Base-by-base conservation (phyloP, 164 flowering plant species). In the Chloranthus sessilifolius region DNA sequence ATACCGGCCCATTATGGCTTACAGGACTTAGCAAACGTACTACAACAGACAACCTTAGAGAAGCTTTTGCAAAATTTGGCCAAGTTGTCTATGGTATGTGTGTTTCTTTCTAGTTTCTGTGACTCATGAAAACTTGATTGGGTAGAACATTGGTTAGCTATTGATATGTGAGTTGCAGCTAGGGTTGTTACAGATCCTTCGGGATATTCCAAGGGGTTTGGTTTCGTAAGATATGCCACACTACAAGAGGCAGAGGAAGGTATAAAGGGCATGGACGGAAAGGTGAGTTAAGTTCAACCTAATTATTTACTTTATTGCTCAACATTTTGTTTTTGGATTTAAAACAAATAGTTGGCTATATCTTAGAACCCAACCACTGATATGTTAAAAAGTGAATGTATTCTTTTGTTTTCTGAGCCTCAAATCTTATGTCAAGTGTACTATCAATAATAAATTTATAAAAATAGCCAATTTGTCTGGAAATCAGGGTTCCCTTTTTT, bases 231-330 rank as follows among this genome's bases (percentile, higher is more conserved):
- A 54, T 88, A 88, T 68, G 80, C 73, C 22, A 73, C 86, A 15
- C 1, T 79, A 42, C 84, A 81, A 35, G 92, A 76, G 10, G 96
- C 96, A 33, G 82, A 66, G 11, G 68, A 78, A 50, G 98, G 88
- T 7, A 80, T 80, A 59, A 59, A 74, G 61, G 96, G 95, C 63
- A 88, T 88, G 96, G 86, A 88, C 75, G 96, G 95, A 35, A 76
- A 82, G 81, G 92, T 88, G 30, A 75, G 80, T 56, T 44, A 43
- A 40, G 21, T 22, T 26, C 19, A 12, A 5, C 41, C 31, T 21
- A 11, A 42, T 16, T 20, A 42, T 21, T 42, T 20, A n/a, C n/a
- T n/a, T n/a, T n/a, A n/a, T n/a, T n/a, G n/a, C n/a, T n/a, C n/a
- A n/a, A n/a, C n/a, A n/a, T n/a, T n/a, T n/a, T n/a, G n/a, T n/a